These are phyloP conservation scores for Gossypium bickii DNA, from an alignment of 345 rosid species.

Conservation along the genomic window DNA sequence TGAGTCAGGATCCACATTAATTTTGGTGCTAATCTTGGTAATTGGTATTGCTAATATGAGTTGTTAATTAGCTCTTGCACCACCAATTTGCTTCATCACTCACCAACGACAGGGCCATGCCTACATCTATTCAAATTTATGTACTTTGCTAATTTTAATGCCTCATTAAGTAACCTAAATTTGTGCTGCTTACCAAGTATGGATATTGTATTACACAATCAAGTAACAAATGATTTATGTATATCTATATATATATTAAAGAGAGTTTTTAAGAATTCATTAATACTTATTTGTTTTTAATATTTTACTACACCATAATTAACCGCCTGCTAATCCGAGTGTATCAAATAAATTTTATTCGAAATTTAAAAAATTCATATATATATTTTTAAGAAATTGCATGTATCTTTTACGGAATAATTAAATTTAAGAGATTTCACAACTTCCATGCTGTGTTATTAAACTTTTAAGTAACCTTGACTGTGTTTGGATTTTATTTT, in stretches of 20 bases:
- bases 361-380: no score
- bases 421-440: not conserved
- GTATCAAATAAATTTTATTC: no score
- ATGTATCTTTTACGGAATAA: no score
- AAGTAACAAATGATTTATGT: no score
- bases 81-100: not conserved
- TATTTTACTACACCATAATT: no score
- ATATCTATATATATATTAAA: no score
- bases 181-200: not conserved
- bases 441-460: not conserved
- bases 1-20: slow-evolving; percentile 12
- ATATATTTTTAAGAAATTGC: not conserved
- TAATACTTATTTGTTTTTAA: no score
- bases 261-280: no score
- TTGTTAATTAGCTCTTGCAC: not conserved
- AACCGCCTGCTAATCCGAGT: no score
- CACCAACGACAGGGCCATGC: not conserved
- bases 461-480: not conserved
- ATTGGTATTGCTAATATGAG: not conserved
- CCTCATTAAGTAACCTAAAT: not conserved
- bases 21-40: slow-evolving; percentile 5
- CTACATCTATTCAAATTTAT: not conserved
- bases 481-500: not conserved
- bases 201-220: no score
- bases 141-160: not conserved